phyloP scores from a whole-genome alignment of 768 basidiomycete genomes.

The Pisolithus marmoratus region DNA sequence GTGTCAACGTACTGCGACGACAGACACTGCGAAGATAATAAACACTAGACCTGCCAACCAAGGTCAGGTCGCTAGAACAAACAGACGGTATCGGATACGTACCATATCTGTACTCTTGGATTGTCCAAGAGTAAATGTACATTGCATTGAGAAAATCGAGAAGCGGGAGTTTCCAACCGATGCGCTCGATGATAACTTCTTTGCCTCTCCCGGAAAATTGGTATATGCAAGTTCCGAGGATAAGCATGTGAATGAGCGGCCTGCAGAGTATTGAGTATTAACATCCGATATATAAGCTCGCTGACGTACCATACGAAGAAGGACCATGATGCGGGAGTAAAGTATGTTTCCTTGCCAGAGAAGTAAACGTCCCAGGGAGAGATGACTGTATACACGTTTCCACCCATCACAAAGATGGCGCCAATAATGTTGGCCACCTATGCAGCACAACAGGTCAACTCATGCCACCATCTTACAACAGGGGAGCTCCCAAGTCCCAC shows the following conservation, averaged over 20 bases:
- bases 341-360: conserved; percentile 54
- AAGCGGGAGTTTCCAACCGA: conserved; percentile 62
- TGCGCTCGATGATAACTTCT: conserved; percentile 52
- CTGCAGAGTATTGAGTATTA: conserved; percentile 21
- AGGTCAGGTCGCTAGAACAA: conserved; percentile 4
- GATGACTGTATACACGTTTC: conserved; percentile 56
- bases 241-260: conserved; percentile 60
- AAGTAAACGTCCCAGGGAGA: conserved; percentile 46
- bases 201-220: conserved; percentile 53
- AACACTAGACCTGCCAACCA: conserved; percentile 31
- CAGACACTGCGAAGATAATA: conserved; percentile 40
- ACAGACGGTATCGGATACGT: conserved; percentile 11
- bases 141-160: conserved; percentile 59
- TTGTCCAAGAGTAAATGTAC: conserved; percentile 57
- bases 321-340: conserved; percentile 60
- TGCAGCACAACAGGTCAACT: conserved; percentile 4
- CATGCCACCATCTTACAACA: background rate
- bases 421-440: conserved; percentile 52
- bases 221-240: conserved; percentile 60
- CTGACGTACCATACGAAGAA: conserved; percentile 53
- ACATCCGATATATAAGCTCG: background rate
- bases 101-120: conserved; percentile 42
- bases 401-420: conserved; percentile 51
- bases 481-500: conserved; percentile 22
- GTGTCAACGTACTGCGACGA: conserved; percentile 40